Conservation (phyloP, 164 flowering plant genomes). For the Magnolia changhungtana region DNA sequence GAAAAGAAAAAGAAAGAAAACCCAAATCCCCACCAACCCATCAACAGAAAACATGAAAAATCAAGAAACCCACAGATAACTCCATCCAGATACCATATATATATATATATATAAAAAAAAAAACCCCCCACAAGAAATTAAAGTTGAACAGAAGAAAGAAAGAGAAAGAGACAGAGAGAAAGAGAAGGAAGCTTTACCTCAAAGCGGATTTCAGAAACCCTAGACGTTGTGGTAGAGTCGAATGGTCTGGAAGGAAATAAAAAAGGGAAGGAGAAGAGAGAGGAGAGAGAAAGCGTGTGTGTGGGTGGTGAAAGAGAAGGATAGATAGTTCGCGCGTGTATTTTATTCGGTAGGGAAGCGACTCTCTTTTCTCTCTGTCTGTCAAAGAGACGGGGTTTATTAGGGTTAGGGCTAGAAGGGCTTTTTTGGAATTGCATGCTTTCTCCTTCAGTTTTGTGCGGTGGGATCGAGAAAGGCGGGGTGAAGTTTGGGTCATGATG, state of each 20-base stretch:
- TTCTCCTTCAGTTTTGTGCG: neutral
- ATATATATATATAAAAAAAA: neutral
- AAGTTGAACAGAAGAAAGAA: neutral
- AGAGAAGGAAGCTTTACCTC: neutral
- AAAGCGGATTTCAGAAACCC: neutral
- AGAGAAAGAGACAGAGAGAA: neutral
- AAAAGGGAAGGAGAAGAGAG: neutral
- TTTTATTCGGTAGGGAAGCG: neutral
- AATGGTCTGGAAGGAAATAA: neutral
- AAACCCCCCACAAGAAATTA: neutral
- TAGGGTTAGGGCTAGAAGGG: constrained; percentile 11
- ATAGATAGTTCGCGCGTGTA: neutral
- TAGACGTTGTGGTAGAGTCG: neutral
- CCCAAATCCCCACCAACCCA: neutral
- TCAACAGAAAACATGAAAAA: neutral
- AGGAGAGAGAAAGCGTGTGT: neutral
- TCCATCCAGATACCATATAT: neutral
- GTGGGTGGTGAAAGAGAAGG: constrained; percentile 1
- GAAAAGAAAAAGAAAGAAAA: neutral
- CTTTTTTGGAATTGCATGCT: neutral
- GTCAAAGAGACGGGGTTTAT: neutral
- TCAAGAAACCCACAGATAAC: neutral
- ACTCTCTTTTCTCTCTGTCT: neutral
- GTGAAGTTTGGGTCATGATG: neutral
- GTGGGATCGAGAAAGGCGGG: constrained; percentile 7